A percentile compares a stretch with the other conserved stretches of the same genome.
phyloP scores from a whole-genome alignment of 1,284 basidiomycete genomes.

The Heterobasidion occidentale region DNA sequence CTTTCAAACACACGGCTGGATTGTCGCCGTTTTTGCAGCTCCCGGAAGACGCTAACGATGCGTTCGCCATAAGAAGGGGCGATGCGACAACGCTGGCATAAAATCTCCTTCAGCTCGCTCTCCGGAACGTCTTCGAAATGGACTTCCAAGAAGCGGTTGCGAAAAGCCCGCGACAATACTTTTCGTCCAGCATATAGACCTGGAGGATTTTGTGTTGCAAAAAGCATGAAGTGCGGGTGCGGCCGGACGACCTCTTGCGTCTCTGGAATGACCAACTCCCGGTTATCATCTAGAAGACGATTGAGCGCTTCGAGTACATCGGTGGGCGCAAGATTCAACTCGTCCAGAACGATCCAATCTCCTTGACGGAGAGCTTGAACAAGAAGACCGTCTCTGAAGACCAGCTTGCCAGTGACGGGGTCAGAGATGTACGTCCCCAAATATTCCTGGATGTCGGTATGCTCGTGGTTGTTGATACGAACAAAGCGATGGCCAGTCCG shows the following conservation, averaged over 20 bases:
- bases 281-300: slow-evolving; percentile 94
- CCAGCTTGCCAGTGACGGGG: slow-evolving; percentile 83
- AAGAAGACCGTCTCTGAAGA: slow-evolving; percentile 91
- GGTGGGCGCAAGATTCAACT: slow-evolving; percentile 95
- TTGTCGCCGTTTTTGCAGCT: slow-evolving; percentile 90
- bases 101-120: slow-evolving; percentile 86
- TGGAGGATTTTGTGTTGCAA: slow-evolving; percentile 97
- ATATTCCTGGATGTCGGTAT: slow-evolving; percentile 99
- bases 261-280: slow-evolving; percentile 93
- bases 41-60: slow-evolving; percentile 90
- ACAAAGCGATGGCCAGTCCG: slow-evolving; percentile 95
- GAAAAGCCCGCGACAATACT: slow-evolving; percentile 90
- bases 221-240: slow-evolving; percentile 96
- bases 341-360: slow-evolving; percentile 98
- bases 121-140: slow-evolving; percentile 98
- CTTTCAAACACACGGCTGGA: slow-evolving; percentile 93
- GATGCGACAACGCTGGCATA: slow-evolving; percentile 84
- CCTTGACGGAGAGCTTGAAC: slow-evolving; percentile 90
- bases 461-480: slow-evolving; percentile 99
- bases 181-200: slow-evolving; percentile 97
- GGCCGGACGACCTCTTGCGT: slow-evolving; percentile 93
- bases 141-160: slow-evolving; percentile 98
- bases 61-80: slow-evolving; percentile 88
- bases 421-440: slow-evolving; percentile 96
- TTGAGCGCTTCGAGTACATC: slow-evolving; percentile 98